Base-by-base conservation (phyloP, 1,284 basidiomycete species). In the Meira nashicola region DNA sequence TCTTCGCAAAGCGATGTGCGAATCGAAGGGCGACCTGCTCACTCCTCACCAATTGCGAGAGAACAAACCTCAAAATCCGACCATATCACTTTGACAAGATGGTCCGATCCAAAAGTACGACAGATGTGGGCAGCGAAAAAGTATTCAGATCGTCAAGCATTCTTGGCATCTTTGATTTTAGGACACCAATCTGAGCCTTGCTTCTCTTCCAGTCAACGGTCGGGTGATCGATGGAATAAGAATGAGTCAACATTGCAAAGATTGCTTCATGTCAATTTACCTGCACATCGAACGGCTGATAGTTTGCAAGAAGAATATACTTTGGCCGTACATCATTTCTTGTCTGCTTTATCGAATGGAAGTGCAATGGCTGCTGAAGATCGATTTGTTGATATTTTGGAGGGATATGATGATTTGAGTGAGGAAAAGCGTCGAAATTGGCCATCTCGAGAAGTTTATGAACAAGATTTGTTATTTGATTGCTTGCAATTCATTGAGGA, bases 131-230 rank as follows among this genome's bases (percentile, higher is more conserved):
- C 50, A 14, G 50, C 37, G 12, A 33, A 17, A 25, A 53, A 17
- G 17, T 53, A 53, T 28, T 53, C 50, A 7, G 37, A 41, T 14
- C 50, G 50, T 19, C 23, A 23, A 37, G 28, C 17, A n/a, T 53
- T 53, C 28, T 33, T 53, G 19, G 17, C 50, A 4, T 53, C 50
- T n/a, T 33, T 53, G 15, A 41, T 53, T 19, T 33, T 53, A 15
- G 37, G 38, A 14, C 50, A 53, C 14, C 23, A n/a, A 17, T 53
- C 50, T 15, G 14, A n/a, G 28, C 50, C 50, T 37, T 37, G 50
- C 23, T 39, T 33, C 19, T 14, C 38, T 15, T n/a, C 12, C 8
- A 12, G n/a, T 23, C 50, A 19, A 38, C 17, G 43, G 23, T 17
- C 17, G 17, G 43, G 17, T 25, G 43, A 44, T 4, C 38, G 12